These are phyloP conservation scores for Aspergillus taichungensis DNA, from an alignment of 495 filamentous ascomycete species.

Conservation along the genomic window DNA sequence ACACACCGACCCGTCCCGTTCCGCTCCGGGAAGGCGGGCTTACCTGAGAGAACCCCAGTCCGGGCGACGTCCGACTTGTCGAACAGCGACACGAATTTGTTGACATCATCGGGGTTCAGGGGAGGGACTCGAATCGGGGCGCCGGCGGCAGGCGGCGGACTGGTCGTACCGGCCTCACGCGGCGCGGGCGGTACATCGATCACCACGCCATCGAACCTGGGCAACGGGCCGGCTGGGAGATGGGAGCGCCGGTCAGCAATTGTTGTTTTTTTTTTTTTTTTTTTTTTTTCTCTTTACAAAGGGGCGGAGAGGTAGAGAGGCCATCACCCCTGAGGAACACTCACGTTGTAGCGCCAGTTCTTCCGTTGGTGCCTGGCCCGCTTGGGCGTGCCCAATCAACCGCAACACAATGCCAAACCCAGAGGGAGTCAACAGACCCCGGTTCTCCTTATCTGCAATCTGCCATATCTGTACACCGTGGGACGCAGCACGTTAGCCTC, in stretches of 20 bases:
- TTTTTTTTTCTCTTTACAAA: no score
- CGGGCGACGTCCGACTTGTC: slow-evolving; percentile 68
- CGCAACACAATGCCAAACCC: slow-evolving; percentile 88
- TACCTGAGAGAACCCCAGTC: slow-evolving; percentile 74
- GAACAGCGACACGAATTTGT: slow-evolving; percentile 77
- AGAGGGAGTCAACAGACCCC: slow-evolving; percentile 80
- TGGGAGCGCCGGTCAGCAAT: slow-evolving; percentile 11
- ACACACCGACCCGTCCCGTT: neutral
- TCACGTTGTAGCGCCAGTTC: slow-evolving; percentile 65
- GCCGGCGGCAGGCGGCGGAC: slow-evolving; percentile 57
- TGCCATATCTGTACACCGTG: slow-evolving; percentile 75
- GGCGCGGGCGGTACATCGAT: slow-evolving; percentile 35
- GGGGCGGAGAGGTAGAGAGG: neutral
- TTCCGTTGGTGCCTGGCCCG: slow-evolving; percentile 64
- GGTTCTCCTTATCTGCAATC: slow-evolving; percentile 93
- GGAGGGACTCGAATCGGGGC: slow-evolving; percentile 81
- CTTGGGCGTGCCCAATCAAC: slow-evolving; percentile 93
- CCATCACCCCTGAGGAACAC: slow-evolving; percentile 10
- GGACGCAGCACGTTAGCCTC: slow-evolving; percentile 4
- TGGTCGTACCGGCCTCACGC: slow-evolving; percentile 32
- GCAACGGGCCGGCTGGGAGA: slow-evolving; percentile 70
- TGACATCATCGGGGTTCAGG: slow-evolving; percentile 78
- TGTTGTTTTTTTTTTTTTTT: no score
- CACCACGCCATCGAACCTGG: slow-evolving; percentile 72
- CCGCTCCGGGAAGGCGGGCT: neutral